Percentiles rank a stretch among this genome's conserved stretches.
phyloP scores from a whole-genome alignment of 495 filamentous ascomycete genomes.

The Podospora didyma region DNA sequence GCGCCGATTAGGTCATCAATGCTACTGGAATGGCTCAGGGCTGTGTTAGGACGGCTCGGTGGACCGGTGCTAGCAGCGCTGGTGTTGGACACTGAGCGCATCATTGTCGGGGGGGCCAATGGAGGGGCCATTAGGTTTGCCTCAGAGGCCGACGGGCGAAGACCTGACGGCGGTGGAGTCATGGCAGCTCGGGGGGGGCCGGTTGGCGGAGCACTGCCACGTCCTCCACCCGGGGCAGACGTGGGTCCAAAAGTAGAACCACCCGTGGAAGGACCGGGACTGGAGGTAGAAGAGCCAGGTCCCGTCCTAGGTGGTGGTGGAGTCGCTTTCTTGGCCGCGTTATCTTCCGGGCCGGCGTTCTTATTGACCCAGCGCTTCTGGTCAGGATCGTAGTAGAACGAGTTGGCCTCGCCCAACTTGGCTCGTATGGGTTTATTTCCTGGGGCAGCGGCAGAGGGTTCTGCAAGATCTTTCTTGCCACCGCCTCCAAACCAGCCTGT shows the following conservation, averaged over 20 bases:
- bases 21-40: conserved; percentile 72
- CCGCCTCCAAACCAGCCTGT: conserved; percentile 71
- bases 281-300: conserved; percentile 28
- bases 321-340: conserved; percentile 40
- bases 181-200: conserved; percentile 28
- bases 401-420: conserved; percentile 91
- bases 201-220: conserved; percentile 29
- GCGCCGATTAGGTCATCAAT: conserved; percentile 82
- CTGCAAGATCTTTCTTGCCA: conserved; percentile 57
- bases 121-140: conserved; percentile 15
- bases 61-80: conserved; percentile 39
- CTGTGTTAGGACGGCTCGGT: conserved; percentile 56
- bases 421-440: conserved; percentile 74
- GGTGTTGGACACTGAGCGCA: conserved; percentile 37
- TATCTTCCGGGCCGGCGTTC: conserved; percentile 62
- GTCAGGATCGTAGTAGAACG: conserved; percentile 90
- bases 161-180: conserved; percentile 20
- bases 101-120: conserved; percentile 42
- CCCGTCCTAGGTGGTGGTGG: conserved; percentile 46
- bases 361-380: conserved; percentile 98
- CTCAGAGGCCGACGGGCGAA: conserved; percentile 19
- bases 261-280: conserved; percentile 29
- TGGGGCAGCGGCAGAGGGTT: conserved; percentile 25
- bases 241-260: conserved; percentile 10
- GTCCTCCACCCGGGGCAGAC: conserved; percentile 21